These are phyloP conservation scores for Actinidia chinensis DNA, from an alignment of 179 eudicot species.

Conservation along the genomic window DNA sequence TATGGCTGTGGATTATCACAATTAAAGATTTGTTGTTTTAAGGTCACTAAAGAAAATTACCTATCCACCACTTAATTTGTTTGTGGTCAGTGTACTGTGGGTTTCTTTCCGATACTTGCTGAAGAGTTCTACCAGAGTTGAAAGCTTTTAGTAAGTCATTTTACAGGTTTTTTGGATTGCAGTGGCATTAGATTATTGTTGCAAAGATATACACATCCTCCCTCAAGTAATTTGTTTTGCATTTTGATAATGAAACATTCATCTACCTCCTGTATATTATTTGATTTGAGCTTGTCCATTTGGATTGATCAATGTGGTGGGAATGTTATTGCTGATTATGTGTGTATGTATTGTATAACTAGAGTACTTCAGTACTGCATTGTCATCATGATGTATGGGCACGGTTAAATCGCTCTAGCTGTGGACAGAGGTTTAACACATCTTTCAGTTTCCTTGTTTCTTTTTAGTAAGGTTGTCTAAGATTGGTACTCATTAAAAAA, in stretches of 20 bases:
- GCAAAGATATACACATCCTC: not conserved
- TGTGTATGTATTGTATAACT: not conserved
- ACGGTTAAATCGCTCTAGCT: not conserved
- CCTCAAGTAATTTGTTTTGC: not conserved
- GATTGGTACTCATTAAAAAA: no score
- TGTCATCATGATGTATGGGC: not conserved
- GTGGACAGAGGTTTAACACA: not conserved
- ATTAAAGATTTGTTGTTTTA: constrained; percentile 6
- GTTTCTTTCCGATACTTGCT: not conserved
- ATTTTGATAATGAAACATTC: not conserved
- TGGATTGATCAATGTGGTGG: constrained; percentile 2
- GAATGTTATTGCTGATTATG: not conserved
- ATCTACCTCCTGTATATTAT: not conserved
- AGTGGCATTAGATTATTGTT: not conserved
- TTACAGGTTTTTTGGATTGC: not conserved
- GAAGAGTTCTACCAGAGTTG: not conserved
- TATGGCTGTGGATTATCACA: not conserved
- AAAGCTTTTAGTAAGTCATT: not conserved
- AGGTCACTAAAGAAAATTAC: not conserved
- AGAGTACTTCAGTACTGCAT: not conserved
- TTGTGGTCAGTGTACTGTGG: not conserved
- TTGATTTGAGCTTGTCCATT: not conserved
- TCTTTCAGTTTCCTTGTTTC: no score
- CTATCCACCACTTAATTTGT: not conserved
- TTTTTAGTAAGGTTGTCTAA: no score